phyloP scores from a whole-genome alignment of 2,329 filamentous ascomycete genomes.

The Claviceps pazoutovae region DNA sequence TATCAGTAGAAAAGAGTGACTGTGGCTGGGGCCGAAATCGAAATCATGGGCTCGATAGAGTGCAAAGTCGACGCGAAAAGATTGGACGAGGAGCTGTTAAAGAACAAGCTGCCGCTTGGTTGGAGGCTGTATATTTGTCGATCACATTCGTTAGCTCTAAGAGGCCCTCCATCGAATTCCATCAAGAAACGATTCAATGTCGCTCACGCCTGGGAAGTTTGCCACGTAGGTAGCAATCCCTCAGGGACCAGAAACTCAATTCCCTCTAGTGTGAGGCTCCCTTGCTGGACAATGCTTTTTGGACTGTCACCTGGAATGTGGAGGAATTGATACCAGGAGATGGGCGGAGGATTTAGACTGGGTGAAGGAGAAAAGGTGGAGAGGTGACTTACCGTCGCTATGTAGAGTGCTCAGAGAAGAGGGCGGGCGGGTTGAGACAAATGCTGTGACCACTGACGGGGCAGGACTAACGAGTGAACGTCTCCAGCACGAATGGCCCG shows the following conservation, averaged over 20 bases:
- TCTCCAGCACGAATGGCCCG: constrained; percentile 41
- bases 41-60: constrained; percentile 25
- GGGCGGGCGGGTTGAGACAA: constrained; percentile 32
- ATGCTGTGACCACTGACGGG: constrained; percentile 29
- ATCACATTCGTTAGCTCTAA: constrained; percentile 18
- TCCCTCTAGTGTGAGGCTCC: constrained; percentile 12
- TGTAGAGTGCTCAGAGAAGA: constrained; percentile 20
- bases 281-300: constrained; percentile 10
- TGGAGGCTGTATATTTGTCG: constrained; percentile 24
- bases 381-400: constrained; percentile 38
- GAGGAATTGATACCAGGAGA: constrained; percentile 10
- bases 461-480: constrained; percentile 48
- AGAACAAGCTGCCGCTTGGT: constrained; percentile 29
- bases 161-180: constrained; percentile 7
- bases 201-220: constrained; percentile 11
- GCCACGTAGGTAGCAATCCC: constrained; percentile 7
- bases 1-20: constrained; percentile 42
- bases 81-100: constrained; percentile 32
- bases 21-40: constrained; percentile 34
- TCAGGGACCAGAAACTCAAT: constrained; percentile 1
- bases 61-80: constrained; percentile 21
- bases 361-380: constrained; percentile 7
- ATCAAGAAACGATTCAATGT: constrained; percentile 7
- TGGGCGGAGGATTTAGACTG: background rate
- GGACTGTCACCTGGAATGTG: constrained; percentile 15